Conservation (phyloP, 2,329 filamentous ascomycete genomes). For the Colletotrichum noveboracense region DNA sequence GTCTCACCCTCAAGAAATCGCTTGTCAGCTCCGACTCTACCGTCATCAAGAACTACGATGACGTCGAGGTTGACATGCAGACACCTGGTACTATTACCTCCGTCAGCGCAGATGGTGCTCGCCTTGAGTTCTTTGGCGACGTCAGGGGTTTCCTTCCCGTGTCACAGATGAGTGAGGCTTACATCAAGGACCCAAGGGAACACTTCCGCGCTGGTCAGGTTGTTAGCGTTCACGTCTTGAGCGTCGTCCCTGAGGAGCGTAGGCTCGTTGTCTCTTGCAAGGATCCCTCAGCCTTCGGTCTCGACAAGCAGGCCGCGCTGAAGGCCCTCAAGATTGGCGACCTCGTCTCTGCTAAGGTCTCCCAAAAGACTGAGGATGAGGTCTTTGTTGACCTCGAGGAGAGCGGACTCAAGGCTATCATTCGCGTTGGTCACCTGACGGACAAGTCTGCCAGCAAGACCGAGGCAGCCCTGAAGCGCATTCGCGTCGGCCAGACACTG, state of each 20-base stretch:
- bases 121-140: conserved; percentile 89
- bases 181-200: conserved; percentile 84
- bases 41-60: conserved; percentile 80
- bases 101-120: conserved; percentile 77
- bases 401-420: conserved; percentile 76
- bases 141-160: conserved; percentile 89
- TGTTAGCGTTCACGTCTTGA: conserved; percentile 86
- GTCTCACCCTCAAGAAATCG: conserved; percentile 92
- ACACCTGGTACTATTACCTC: conserved; percentile 88
- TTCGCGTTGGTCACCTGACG: conserved; percentile 80
- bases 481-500: conserved; percentile 83
- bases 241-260: conserved; percentile 72
- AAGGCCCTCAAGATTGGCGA: conserved; percentile 76
- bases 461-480: conserved; percentile 76
- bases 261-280: conserved; percentile 92
- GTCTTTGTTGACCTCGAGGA: conserved; percentile 78
- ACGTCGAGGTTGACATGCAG: conserved; percentile 75
- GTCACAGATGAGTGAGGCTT: conserved; percentile 97
- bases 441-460: conserved; percentile 86
- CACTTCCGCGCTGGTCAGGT: conserved; percentile 93
- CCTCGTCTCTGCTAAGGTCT: conserved; percentile 78
- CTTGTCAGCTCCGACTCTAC: conserved; percentile 86
- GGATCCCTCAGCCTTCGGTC: conserved; percentile 78
- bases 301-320: conserved; percentile 78
- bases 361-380: conserved; percentile 81